These are phyloP conservation scores for Voacanga thouarsii DNA, from an alignment of 257 asterid genomes.

Conservation along the genomic window DNA sequence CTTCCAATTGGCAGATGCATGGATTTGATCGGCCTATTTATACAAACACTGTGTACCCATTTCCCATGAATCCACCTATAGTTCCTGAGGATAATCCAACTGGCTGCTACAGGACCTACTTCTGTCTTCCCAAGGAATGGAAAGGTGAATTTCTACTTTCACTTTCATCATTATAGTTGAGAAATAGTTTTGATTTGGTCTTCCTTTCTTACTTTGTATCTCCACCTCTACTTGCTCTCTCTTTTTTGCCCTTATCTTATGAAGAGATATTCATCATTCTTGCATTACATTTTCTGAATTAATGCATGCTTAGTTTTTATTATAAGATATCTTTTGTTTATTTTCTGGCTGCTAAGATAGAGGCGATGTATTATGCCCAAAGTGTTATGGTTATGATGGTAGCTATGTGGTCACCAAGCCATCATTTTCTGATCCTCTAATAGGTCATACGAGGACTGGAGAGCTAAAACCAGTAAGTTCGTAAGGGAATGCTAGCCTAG, in stretches of 20 bases:
- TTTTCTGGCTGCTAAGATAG: neutral
- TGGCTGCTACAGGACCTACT: constrained; percentile 90
- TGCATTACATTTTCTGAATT: neutral
- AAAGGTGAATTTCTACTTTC: constrained; percentile 53
- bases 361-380: neutral
- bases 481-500: neutral
- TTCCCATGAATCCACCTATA: constrained; percentile 84
- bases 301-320: neutral
- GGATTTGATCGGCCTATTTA: constrained; percentile 92
- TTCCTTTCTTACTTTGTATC: neutral
- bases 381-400: neutral
- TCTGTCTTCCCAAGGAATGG: constrained; percentile 88
- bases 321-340: neutral
- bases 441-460: neutral
- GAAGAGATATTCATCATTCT: neutral
- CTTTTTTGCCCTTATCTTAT: neutral
- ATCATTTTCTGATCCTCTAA: neutral
- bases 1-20: constrained; percentile 99
- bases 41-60: constrained; percentile 76
- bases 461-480: neutral
- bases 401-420: neutral
- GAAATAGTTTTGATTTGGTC: neutral
- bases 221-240: neutral
- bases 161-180: neutral
- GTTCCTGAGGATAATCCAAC: constrained; percentile 96